phyloP scores from a whole-genome alignment of 164 flowering plant genomes.

The Brasenia schreberi region DNA sequence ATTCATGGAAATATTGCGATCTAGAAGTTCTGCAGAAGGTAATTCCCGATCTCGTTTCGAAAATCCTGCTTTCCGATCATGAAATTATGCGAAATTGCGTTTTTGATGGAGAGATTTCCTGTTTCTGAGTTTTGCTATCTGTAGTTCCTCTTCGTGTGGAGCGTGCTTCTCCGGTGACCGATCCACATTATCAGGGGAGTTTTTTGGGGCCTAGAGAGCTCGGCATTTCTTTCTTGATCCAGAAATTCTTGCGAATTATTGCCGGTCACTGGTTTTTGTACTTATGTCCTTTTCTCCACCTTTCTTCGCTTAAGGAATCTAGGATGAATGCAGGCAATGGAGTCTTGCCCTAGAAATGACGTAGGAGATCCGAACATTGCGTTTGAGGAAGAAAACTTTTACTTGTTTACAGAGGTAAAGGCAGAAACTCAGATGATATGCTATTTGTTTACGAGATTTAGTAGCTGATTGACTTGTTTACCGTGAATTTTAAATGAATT shows the following conservation, averaged over 20 bases:
- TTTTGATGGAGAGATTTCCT: background rate
- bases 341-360: constrained; percentile 59
- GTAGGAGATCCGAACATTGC: constrained; percentile 32
- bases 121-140: background rate
- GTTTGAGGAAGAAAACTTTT: constrained; percentile 70
- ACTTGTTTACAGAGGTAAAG: constrained; percentile 76
- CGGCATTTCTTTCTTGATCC: background rate
- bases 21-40: background rate
- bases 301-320: background rate
- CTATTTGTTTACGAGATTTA: background rate
- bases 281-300: constrained; percentile 1
- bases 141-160: constrained; percentile 59
- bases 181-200: constrained; percentile 56
- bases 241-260: background rate
- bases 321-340: constrained; percentile 47
- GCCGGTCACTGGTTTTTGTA: background rate
- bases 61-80: background rate
- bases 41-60: background rate
- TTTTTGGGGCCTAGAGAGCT: constrained; percentile 44
- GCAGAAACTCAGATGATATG: background rate
- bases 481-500: background rate
- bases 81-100: background rate
- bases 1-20: background rate
- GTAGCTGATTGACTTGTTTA: background rate
- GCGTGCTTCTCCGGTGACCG: constrained; percentile 37